A percentile compares a stretch with the other conserved stretches of the same genome.
Evolutionary conservation across 805 yeast genomes (phyloP).

Genomic region (Tetrapisispora fleetii): DNA sequence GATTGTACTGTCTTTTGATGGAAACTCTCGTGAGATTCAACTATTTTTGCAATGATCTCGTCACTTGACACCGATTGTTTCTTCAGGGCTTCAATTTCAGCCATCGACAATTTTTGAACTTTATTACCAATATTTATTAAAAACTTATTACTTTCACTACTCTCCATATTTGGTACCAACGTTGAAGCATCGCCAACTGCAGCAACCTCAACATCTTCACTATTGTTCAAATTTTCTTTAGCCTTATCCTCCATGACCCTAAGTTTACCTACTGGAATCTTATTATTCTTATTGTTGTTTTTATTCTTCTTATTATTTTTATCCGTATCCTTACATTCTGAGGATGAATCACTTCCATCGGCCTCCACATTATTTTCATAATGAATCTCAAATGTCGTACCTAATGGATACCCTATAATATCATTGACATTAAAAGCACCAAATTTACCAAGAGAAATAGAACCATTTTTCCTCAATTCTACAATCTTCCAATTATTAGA

Average conservation of each 20-base stretch:
- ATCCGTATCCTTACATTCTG: no score
- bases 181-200: conserved; percentile 18
- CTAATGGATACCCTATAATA: conserved; percentile 72
- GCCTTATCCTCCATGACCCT: conserved; percentile 9
- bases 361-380: conserved; percentile 27
- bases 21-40: conserved; percentile 76
- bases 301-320: conserved; percentile 6
- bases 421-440: conserved; percentile 73
- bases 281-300: conserved; percentile 13
- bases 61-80: conserved; percentile 42
- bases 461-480: conserved; percentile 49
- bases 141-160: conserved; percentile 56
- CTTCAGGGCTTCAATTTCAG: conserved; percentile 81
- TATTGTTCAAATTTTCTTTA: neutral
- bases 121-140: conserved; percentile 56
- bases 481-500: conserved; percentile 70
- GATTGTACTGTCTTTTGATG: conserved; percentile 82
- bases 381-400: conserved; percentile 78
- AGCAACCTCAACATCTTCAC: neutral
- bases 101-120: conserved; percentile 62
- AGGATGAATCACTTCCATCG: neutral
- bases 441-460: conserved; percentile 77
- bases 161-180: conserved; percentile 22
- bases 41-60: conserved; percentile 69
- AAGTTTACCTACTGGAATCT: conserved; percentile 21